Conservation (phyloP, 495 filamentous ascomycete species). For the Bathelium albidoporum region DNA sequence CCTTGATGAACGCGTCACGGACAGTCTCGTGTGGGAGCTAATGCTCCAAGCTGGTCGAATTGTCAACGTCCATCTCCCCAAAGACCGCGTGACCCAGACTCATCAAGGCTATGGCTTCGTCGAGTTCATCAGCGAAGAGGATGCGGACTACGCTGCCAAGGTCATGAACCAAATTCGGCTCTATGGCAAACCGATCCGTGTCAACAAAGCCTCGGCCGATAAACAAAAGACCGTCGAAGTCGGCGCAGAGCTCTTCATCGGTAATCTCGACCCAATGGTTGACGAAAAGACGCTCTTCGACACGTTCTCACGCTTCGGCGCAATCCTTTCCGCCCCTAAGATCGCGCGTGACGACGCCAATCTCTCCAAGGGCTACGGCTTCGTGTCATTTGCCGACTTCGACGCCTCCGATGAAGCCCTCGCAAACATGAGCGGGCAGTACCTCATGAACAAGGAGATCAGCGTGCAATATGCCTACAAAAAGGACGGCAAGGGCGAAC, state of each 20-base stretch:
- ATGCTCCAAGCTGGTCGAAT: conserved; percentile 96
- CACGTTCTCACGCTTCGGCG: conserved; percentile 90
- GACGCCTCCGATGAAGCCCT: conserved; percentile 91
- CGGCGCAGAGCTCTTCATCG: conserved; percentile 93
- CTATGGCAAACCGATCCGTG: conserved; percentile 88
- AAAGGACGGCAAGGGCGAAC: conserved; percentile 95
- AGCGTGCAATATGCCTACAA: conserved; percentile 98
- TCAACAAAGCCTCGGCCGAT: conserved; percentile 94
- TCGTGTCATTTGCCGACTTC: conserved; percentile 88
- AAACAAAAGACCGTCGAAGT: conserved; percentile 95
- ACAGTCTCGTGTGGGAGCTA: conserved; percentile 88
- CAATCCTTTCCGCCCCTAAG: conserved; percentile 74
- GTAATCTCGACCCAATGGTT: conserved; percentile 89
- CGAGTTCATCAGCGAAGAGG: conserved; percentile 90
- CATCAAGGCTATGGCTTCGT: conserved; percentile 99
- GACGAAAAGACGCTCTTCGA: conserved; percentile 96
- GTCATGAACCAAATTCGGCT: conserved; percentile 94
- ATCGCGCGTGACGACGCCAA: conserved; percentile 86
- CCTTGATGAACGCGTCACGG: conserved; percentile 88
- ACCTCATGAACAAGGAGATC: conserved; percentile 91
- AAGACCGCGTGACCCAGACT: conserved; percentile 89
- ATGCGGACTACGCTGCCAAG: conserved; percentile 92
- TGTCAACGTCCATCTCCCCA: conserved; percentile 93
- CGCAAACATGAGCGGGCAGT: conserved; percentile 89
- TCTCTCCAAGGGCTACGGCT: conserved; percentile 92